Base-by-base conservation (phyloP, 352 stramenopile genomes). In the Achlya hypogyna region DNA sequence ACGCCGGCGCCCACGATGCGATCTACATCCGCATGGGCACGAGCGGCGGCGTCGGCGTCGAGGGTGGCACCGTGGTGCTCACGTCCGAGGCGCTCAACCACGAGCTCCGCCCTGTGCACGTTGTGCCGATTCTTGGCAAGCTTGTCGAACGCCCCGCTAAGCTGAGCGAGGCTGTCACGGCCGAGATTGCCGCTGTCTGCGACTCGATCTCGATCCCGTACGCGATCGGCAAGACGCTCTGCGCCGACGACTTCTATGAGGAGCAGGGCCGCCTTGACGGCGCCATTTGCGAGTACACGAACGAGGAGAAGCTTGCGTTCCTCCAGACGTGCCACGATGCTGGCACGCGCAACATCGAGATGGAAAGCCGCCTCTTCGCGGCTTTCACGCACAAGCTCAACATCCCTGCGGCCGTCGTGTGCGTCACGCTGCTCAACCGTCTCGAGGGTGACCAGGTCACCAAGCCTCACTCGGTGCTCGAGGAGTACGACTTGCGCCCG, bases 181-280 rank as follows among this genome's bases (percentile, higher is more conserved):
- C 84, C 6, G 83, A 87, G 42, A 76, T 93, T 54, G 71, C 77
- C 20, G 51, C 68, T 4, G 72, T 77, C 0, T 79, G 80, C n/a
- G 68, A 81, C 28, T 72, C 85, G 23, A 66, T 87, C 51, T 72
- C 59, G 1, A 32, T 89, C 38, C 78, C 78, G n/a, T 80, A 85
- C 66, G 74, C 76, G 4, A 72, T 88, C 47, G 82, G 84, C 65
- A 93, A 93, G 75, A 93, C 84, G 51, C 78, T 93, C 38, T 88
- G 77, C 49, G 88, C 81, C 74, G 85, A 93, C 71, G 84, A 90
- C 70, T 93, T 93, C 42, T 93, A 93, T 73, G 84, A 91, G 49
- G 84, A 79, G 43, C 84, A 93, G 60, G 84, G 84, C 35, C 84
- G 84, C 20, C 72, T 93, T n/a, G 84, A 93, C 35, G 84, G 84